Conservation (phyloP, 2,329 filamentous ascomycete genomes). For the Fusarium tjaetaba region DNA sequence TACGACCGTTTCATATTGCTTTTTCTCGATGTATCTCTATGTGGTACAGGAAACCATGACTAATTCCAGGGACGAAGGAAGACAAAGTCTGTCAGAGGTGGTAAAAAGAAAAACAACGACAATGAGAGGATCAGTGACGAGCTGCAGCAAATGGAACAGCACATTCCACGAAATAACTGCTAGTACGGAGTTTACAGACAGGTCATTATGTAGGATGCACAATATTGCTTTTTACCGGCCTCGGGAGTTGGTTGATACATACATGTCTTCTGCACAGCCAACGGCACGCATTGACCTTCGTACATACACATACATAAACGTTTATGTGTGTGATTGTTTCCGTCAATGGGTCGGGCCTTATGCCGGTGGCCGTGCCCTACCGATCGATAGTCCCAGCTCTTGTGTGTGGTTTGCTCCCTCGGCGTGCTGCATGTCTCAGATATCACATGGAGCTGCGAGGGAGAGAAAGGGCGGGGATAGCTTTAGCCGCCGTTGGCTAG, state of each 20-base stretch:
- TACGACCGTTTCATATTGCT: slow-evolving; percentile 30
- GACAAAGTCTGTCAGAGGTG: neutral
- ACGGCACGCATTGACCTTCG: slow-evolving; percentile 31
- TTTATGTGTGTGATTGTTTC: slow-evolving; percentile 27
- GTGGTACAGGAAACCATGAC: neutral
- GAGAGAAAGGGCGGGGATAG: slow-evolving; percentile 20
- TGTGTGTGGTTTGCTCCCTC: slow-evolving; percentile 21
- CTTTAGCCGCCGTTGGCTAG: slow-evolving; percentile 19
- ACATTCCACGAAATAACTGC: neutral
- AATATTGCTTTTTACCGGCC: slow-evolving; percentile 33
- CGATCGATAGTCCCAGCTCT: slow-evolving; percentile 22
- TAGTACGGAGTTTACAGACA: neutral
- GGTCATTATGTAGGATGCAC: slow-evolving; percentile 5
- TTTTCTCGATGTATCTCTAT: slow-evolving; percentile 16
- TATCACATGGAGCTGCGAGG: slow-evolving; percentile 39
- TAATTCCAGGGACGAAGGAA: neutral
- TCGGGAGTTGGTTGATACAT: slow-evolving; percentile 6
- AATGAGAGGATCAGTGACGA: neutral
- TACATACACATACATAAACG: slow-evolving; percentile 15
- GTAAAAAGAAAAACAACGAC: neutral
- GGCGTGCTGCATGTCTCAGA: slow-evolving; percentile 41
- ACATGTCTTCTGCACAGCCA: slow-evolving; percentile 3
- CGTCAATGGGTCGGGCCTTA: slow-evolving; percentile 29
- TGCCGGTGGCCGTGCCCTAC: slow-evolving; percentile 17
- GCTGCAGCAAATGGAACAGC: slow-evolving; percentile 4